Evolutionary conservation across 306 rosid species (phyloP).

Genomic region (Hippophae rhamnoides): DNA sequence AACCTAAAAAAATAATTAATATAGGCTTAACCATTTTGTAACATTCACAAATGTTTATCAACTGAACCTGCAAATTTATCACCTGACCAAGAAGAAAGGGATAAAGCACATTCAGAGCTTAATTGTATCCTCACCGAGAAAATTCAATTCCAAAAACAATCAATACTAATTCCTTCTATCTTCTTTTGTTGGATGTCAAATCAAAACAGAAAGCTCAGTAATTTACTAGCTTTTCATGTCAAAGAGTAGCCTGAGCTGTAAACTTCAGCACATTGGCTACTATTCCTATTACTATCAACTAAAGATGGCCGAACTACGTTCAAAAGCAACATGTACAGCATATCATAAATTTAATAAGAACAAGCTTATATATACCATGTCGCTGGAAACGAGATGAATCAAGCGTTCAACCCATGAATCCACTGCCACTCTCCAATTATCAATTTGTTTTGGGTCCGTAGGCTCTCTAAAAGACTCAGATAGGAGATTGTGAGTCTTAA

Average conservation of each 20-base stretch:
- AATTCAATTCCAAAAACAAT: no score
- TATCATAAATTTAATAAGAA: not conserved
- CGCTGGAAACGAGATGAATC: slow-evolving; percentile 32
- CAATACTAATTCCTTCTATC: no score
- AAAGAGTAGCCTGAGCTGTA: no score
- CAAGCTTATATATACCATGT: slow-evolving; percentile 32
- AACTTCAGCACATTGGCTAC: no score
- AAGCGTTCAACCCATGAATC: slow-evolving; percentile 62
- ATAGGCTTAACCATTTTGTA: no score
- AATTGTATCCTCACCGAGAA: not conserved
- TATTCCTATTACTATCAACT: not conserved
- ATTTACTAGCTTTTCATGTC: no score
- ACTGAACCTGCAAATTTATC: not conserved
- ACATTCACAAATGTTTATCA: no score
- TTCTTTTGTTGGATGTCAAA: no score
- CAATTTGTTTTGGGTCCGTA: slow-evolving; percentile 25
- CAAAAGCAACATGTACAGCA: not conserved
- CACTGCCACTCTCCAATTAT: slow-evolving; percentile 57
- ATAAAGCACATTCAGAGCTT: not conserved
- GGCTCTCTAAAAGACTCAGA: slow-evolving; percentile 31
- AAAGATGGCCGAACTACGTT: not conserved
- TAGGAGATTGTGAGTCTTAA: slow-evolving; percentile 57
- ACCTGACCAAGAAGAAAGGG: not conserved
- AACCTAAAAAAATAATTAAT: no score
- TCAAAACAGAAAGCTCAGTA: no score